phyloP scores from a whole-genome alignment of 169 alveolate species.

The Neospora caninum region DNA sequence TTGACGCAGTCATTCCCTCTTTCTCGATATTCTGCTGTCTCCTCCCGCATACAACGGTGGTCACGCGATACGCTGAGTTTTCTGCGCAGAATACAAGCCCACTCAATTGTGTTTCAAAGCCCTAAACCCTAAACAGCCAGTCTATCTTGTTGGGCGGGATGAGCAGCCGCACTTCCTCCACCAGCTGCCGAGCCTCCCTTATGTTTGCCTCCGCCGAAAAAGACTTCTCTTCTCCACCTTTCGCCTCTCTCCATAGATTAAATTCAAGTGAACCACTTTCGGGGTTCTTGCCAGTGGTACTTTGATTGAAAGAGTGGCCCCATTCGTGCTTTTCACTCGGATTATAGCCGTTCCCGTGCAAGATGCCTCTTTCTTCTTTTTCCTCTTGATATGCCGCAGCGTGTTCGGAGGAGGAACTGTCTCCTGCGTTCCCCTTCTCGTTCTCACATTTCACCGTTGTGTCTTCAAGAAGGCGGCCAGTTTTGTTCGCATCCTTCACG shows the following conservation, averaged over 20 bases:
- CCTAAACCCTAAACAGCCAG: constrained; percentile 19
- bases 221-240: not conserved
- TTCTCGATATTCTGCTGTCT: too few species aligned
- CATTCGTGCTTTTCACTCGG: not conserved
- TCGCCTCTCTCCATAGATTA: not conserved
- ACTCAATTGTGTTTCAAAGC: too few species aligned
- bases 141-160: constrained; percentile 22
- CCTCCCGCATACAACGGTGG: too few species aligned
- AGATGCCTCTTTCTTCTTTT: not conserved
- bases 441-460: not conserved
- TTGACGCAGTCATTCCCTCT: too few species aligned
- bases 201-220: not conserved
- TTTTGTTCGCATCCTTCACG: too few species aligned
- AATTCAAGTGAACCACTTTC: too few species aligned
- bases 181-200: not conserved
- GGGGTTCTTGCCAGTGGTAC: too few species aligned
- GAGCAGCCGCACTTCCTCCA: not conserved
- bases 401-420: not conserved
- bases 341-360: too few species aligned
- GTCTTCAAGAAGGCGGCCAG: not conserved
- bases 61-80: too few species aligned
- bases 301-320: too few species aligned
- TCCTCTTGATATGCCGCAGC: not conserved
- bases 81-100: too few species aligned
- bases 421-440: not conserved